phyloP scores from a whole-genome alignment of 108 stramenopile species.

The Pseudonitzschia pungens region DNA sequence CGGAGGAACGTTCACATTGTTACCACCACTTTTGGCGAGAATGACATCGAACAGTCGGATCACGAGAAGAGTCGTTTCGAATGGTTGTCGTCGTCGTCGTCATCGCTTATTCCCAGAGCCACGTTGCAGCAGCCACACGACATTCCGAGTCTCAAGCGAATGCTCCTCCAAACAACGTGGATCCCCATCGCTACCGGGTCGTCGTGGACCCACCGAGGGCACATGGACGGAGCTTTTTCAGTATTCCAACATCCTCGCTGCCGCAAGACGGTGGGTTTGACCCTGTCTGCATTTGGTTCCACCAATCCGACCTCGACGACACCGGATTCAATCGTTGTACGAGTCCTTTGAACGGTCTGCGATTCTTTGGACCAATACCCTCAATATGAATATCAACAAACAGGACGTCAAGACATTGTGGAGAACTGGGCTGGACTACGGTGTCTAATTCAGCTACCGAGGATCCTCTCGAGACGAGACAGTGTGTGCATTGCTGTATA shows the following conservation, averaged over 20 bases:
- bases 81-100: neutral
- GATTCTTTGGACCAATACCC: conserved; percentile 14
- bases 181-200: conserved; percentile 34
- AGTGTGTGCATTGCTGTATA: too few species aligned
- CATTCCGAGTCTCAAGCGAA: conserved; percentile 13
- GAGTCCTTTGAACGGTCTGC: neutral
- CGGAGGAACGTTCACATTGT: neutral
- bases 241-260: conserved; percentile 29
- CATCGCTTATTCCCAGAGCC: conserved; percentile 1
- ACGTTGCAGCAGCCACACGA: conserved; percentile 4
- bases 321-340: neutral
- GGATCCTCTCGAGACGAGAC: too few species aligned
- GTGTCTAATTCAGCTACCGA: conserved; percentile 13
- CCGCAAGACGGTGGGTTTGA: conserved; percentile 6
- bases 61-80: neutral
- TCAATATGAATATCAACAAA: conserved; percentile 30
- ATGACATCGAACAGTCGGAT: neutral
- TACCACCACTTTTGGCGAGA: neutral
- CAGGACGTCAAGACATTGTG: conserved; percentile 4
- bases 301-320: too few species aligned
- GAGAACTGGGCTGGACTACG: conserved; percentile 20
- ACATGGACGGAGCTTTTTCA: conserved; percentile 39
- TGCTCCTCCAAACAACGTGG: conserved; percentile 47
- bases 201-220: conserved; percentile 19
- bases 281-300: neutral